A percentile compares a stretch with the other conserved stretches of the same genome.
Conservation (phyloP, 2,329 filamentous ascomycete species). For the Alternaria tenuissima region DNA sequence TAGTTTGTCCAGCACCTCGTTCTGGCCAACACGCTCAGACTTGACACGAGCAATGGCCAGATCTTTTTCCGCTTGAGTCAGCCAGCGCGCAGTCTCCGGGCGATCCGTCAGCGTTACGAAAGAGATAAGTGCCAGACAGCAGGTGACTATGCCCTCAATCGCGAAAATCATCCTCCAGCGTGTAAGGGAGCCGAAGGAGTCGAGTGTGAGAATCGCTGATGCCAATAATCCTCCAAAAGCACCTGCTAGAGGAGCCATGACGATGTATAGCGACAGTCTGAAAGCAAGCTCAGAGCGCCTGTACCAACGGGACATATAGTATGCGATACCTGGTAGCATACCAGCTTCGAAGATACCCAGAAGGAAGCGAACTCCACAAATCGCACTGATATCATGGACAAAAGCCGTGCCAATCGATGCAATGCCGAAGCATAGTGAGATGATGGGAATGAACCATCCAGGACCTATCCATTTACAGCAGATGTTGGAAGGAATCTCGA, state of each 20-base stretch:
- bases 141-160: conserved; percentile 74
- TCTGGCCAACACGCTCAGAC: conserved; percentile 70
- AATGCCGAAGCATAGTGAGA: conserved; percentile 69
- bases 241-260: conserved; percentile 74
- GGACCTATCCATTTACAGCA: conserved; percentile 75
- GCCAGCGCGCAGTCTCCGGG: conserved; percentile 72
- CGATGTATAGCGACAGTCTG: conserved; percentile 72
- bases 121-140: conserved; percentile 64
- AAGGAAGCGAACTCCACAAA: conserved; percentile 71
- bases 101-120: conserved; percentile 74
- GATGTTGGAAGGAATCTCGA: conserved; percentile 70
- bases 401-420: conserved; percentile 72
- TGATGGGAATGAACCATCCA: conserved; percentile 73
- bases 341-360: conserved; percentile 74
- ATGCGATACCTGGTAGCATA: conserved; percentile 77
- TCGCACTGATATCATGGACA: conserved; percentile 62
- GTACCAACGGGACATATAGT: conserved; percentile 77
- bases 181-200: conserved; percentile 64
- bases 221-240: conserved; percentile 74
- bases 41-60: conserved; percentile 72
- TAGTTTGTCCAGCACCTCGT: conserved; percentile 70
- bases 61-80: conserved; percentile 70
- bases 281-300: conserved; percentile 73
- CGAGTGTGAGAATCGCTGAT: conserved; percentile 68
- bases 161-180: conserved; percentile 76